These are phyloP conservation scores for Carex cristatella DNA, from an alignment of 176 grass and related monocot species.

Conservation along the genomic window DNA sequence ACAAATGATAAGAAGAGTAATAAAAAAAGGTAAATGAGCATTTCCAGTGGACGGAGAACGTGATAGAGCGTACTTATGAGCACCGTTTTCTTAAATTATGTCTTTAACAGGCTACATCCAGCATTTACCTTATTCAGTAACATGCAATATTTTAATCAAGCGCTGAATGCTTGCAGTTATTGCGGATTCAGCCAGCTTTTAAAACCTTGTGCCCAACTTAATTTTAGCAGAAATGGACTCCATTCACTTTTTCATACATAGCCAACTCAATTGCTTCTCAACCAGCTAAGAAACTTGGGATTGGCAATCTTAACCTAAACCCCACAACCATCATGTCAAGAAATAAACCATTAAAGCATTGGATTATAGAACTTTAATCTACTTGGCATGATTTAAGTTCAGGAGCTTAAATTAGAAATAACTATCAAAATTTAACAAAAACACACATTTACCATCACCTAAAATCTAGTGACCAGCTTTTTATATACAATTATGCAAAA, in stretches of 20 bases:
- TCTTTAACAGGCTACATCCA: neutral
- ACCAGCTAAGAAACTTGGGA: neutral
- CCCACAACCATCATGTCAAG: neutral
- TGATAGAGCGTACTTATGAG: neutral
- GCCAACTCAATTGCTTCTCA: neutral
- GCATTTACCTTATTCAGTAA: neutral
- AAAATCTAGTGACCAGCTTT: neutral
- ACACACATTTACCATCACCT: neutral
- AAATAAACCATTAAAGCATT: neutral
- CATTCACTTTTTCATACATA: neutral
- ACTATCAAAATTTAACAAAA: neutral
- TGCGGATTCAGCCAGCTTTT: neutral
- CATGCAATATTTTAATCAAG: neutral
- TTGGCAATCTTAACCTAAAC: neutral
- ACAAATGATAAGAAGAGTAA: slow-evolving; percentile 25
- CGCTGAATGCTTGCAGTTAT: neutral
- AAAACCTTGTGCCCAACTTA: neutral
- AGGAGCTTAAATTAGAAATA: neutral
- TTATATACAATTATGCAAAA: neutral
- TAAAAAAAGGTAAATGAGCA: neutral
- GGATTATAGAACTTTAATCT: neutral
- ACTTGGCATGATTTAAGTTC: neutral
- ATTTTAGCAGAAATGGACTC: neutral
- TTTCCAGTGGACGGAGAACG: neutral
- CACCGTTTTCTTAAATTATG: too few species aligned